Conservation (phyloP, 2,329 filamentous ascomycete genomes). For the Aquanectria penicillioides region DNA sequence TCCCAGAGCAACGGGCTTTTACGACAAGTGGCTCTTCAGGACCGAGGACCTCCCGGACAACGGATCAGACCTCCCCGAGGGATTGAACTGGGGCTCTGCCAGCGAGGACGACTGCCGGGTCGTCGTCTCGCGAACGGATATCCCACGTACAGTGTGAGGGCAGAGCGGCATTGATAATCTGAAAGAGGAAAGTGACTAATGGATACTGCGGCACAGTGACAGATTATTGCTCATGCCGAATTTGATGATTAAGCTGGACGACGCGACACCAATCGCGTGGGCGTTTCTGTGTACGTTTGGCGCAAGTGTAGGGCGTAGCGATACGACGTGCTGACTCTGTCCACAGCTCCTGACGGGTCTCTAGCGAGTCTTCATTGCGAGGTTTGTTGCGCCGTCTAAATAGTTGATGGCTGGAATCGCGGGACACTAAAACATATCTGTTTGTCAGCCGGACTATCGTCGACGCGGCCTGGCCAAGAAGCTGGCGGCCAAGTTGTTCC, state of each 20-base stretch:
- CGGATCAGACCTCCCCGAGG: constrained; percentile 50
- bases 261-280: constrained; percentile 69
- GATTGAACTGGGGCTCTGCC: constrained; percentile 66
- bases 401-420: too few relatives aligned
- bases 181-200: not conserved
- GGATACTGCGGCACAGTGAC: constrained; percentile 41
- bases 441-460: constrained; percentile 60
- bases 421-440: not conserved
- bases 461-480: constrained; percentile 71
- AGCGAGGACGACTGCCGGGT: constrained; percentile 62
- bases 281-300: constrained; percentile 60
- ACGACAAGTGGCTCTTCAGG: constrained; percentile 69
- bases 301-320: rapidly evolving
- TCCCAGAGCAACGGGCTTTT: constrained; percentile 43
- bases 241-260: constrained; percentile 55
- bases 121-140: constrained; percentile 64
- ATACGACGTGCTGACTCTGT: constrained; percentile 4
- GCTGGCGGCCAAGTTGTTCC: constrained; percentile 67
- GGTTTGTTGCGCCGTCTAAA: constrained; percentile 45
- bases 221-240: constrained; percentile 58
- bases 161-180: constrained; percentile 22
- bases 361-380: constrained; percentile 70
- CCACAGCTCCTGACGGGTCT: constrained; percentile 67
- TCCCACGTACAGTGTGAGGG: constrained; percentile 65
- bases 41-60: constrained; percentile 54